phyloP scores from a whole-genome alignment of 148 eudicot species.

The Fagopyrum tataricum region DNA sequence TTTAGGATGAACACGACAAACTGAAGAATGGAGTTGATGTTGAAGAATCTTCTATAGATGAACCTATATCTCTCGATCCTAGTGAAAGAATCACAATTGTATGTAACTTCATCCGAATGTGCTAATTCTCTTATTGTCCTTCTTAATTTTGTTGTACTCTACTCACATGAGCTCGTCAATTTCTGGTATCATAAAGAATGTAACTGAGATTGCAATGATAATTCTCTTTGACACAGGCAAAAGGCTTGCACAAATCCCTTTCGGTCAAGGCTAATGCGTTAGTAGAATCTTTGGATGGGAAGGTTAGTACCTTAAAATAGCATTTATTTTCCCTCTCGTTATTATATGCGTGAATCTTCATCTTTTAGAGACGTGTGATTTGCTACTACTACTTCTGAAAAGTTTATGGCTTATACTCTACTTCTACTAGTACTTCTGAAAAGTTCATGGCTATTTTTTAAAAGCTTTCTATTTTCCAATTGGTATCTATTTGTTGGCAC shows the following conservation, averaged over 20 bases:
- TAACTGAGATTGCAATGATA: constrained; percentile 7
- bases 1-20: constrained; percentile 75
- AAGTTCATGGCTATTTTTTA: not conserved
- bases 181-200: not conserved
- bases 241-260: constrained; percentile 60
- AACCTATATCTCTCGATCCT: constrained; percentile 45
- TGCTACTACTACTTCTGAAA: not conserved
- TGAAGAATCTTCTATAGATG: constrained; percentile 57
- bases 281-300: constrained; percentile 83
- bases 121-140: not conserved
- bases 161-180: not conserved
- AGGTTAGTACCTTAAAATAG: constrained; percentile 35
- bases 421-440: too few species aligned
- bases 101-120: constrained; percentile 21
- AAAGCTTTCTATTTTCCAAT: not conserved
- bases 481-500: not conserved
- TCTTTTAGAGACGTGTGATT: not conserved
- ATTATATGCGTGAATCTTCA: too few species aligned
- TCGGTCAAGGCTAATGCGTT: constrained; percentile 59
- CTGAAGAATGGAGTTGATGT: constrained; percentile 78
- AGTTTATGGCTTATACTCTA: too few species aligned
- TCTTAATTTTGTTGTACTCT: not conserved
- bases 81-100: constrained; percentile 74
- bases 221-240: constrained; percentile 45
- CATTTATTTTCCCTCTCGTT: not conserved